Evolutionary conservation across 495 filamentous ascomycete genomes (phyloP), one percentile per base, ranked within the genome.

Genomic region (Aspergillus kassunensis): DNA sequence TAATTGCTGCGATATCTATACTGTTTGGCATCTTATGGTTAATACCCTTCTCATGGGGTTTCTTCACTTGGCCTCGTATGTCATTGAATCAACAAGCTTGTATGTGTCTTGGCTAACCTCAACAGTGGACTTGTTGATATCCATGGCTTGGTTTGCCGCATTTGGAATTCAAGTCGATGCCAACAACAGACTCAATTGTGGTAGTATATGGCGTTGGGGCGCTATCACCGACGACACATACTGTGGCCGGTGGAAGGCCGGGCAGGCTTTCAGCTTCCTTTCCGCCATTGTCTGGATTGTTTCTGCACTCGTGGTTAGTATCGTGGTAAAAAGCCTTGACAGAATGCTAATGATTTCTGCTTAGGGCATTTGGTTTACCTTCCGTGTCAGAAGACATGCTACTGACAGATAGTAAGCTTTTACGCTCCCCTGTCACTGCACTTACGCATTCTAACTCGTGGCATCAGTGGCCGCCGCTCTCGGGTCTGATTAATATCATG

Each of bases 251-350:
- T 86, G 80, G 82, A 88, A 84, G 66, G 80, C 84, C 12, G 74
- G 77, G 30, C 75, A 85, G 55, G 85, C 84, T 1, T 87, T 88
- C 65, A 69, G 72, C 53, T 88, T 87, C 64, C 56, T 88, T 46
- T 80, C 80, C n/a, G 84, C 82, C 29, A 75, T 82, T 53, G 70
- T 80, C 61, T 88, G 84, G 84, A 78, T 87, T 24, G 78, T 73
- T 11, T 84, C 79, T 42, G 76, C 72, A 18, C 59, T 86, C 24
- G 49, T 86, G 45, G 72, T 75, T 55, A 25, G 72, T 71, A 44
- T 10, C 3, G 1, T 24, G 16, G 5, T 30, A 20, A 45, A 5
- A 24, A 30, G 10, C 11, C 24, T 4, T 34, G 47, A 24, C 18
- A 20, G 3, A 18, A 52, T 30, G 8, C 44, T 50, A 18, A 56